Evolutionary conservation across 345 rosid species (phyloP).

Genomic region (Bruguiera gymnorhiza): DNA sequence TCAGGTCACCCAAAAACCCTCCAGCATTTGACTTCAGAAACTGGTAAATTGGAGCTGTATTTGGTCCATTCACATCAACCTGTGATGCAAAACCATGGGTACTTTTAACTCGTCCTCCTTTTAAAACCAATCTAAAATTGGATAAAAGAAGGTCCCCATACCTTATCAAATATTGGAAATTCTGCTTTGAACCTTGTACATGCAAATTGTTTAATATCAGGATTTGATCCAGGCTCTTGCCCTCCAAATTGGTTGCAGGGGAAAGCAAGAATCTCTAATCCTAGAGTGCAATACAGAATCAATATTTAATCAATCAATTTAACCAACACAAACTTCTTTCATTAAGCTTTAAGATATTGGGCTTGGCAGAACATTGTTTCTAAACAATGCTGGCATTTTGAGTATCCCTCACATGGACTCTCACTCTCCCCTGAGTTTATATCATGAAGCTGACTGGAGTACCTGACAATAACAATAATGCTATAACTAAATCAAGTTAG

Average conservation of each 20-base stretch:
- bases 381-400: not conserved
- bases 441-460: not conserved
- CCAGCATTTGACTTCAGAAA: conserved; percentile 35
- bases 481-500: not conserved
- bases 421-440: not conserved
- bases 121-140: not conserved
- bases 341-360: not conserved
- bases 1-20: conserved; percentile 28
- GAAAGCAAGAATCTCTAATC: conserved; percentile 33
- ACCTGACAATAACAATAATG: not conserved
- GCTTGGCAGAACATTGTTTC: too few species aligned
- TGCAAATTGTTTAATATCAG: conserved; percentile 32
- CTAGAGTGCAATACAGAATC: conserved; percentile 10
- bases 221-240: conserved; percentile 34
- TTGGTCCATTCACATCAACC: conserved; percentile 34
- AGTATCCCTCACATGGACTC: not conserved
- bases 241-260: conserved; percentile 35
- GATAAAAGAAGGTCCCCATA: not conserved
- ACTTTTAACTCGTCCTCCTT: not conserved
- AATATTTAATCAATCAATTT: not conserved
- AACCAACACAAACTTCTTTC: not conserved
- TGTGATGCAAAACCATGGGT: conserved; percentile 10
- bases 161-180: conserved; percentile 33
- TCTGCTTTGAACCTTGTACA: conserved; percentile 30
- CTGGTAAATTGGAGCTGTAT: conserved; percentile 31